phyloP scores from a whole-genome alignment of 768 basidiomycete species.

The Pulveroboletus ravenelii region DNA sequence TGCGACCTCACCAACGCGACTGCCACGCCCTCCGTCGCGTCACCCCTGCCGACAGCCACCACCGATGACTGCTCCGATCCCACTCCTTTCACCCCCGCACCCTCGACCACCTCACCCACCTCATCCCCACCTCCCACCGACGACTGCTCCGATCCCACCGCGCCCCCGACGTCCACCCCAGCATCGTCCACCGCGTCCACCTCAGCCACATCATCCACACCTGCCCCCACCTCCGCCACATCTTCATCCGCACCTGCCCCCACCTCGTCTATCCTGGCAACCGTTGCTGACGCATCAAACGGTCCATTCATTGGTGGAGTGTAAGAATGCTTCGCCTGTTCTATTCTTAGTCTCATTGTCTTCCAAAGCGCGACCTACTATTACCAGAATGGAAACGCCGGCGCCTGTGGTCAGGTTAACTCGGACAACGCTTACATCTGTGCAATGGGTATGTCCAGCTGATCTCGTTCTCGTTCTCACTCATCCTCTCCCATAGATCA shows the following conservation, averaged over 20 bases:
- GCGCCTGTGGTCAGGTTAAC: constrained; percentile 70
- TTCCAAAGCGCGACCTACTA: constrained; percentile 55
- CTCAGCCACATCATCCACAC: not conserved
- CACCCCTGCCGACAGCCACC: not conserved
- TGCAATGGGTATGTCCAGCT: constrained; percentile 50
- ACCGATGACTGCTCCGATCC: not conserved
- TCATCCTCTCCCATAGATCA: constrained; percentile 36
- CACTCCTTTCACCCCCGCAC: not conserved
- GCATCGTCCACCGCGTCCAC: not conserved
- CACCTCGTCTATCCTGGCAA: not conserved
- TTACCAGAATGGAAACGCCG: constrained; percentile 66
- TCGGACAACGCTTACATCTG: constrained; percentile 54
- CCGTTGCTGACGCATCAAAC: constrained; percentile 24
- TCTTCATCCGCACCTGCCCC: no score
- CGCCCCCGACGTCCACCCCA: not conserved
- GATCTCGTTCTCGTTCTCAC: not conserved
- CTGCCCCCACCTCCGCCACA: no score
- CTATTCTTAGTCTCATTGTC: not conserved
- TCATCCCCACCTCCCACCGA: not conserved
- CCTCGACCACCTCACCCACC: not conserved
- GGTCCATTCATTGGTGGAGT: constrained; percentile 33
- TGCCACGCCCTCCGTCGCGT: not conserved
- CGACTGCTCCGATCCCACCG: not conserved
- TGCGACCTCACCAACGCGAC: not conserved
- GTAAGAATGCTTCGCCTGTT: constrained; percentile 29